Conservation (phyloP, 192 early-diverging fungal genomes). For the Coemansia sp. region DNA sequence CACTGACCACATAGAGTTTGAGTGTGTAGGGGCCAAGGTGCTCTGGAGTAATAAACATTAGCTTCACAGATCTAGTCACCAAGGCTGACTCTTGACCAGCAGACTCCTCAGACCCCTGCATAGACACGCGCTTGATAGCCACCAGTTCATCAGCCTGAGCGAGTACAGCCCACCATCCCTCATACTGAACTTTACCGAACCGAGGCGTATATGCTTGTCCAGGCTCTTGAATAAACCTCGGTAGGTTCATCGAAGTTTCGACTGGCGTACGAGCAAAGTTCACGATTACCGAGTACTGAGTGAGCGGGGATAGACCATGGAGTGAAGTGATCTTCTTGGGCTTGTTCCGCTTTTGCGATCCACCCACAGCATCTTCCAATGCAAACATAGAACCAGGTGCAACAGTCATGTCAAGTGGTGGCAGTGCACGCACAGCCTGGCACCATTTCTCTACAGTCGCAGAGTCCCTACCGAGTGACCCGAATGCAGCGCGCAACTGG, state of each 20-base stretch:
- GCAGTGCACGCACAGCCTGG: conserved; percentile 38
- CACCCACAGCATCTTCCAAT: not conserved
- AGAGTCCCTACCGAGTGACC: not conserved
- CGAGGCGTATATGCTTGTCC: conserved; percentile 77
- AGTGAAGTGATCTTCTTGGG: conserved; percentile 26
- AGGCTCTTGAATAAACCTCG: conserved; percentile 25
- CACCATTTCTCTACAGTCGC: conserved; percentile 23
- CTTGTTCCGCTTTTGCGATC: not conserved
- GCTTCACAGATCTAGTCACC: conserved; percentile 10
- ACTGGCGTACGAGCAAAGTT: conserved; percentile 28
- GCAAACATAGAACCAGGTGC: conserved; percentile 5
- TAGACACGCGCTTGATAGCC: conserved; percentile 78
- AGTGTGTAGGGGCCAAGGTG: conserved; percentile 60
- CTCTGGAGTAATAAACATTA: conserved; percentile 71
- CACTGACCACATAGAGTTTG: conserved; percentile 67
- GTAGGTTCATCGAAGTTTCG: conserved; percentile 26
- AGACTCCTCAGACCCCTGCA: conserved; percentile 50
- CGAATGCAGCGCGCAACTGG: conserved; percentile 23
- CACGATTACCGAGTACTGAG: conserved; percentile 54
- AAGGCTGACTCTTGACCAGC: not conserved
- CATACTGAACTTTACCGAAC: conserved; percentile 92
- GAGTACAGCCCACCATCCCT: conserved; percentile 92
- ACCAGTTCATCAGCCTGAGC: conserved; percentile 76
- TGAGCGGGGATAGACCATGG: conserved; percentile 24
- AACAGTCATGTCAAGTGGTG: conserved; percentile 26